These are phyloP conservation scores for Xylaria arbuscula DNA, from an alignment of 2,329 filamentous ascomycete genomes.

Conservation along the genomic window DNA sequence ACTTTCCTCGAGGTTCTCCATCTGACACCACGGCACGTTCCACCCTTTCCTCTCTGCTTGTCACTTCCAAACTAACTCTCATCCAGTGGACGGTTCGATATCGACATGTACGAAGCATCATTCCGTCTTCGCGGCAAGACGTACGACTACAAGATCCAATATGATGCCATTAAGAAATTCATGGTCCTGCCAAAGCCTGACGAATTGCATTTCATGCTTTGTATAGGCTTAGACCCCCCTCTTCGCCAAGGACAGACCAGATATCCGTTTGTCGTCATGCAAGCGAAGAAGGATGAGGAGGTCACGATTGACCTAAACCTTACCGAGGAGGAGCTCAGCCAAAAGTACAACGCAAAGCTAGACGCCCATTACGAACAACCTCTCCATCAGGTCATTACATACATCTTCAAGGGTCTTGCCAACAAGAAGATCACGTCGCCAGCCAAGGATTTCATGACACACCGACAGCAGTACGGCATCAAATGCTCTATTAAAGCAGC, in stretches of 20 bases:
- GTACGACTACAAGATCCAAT: constrained; percentile 99
- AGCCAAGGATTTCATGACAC: constrained; percentile 92
- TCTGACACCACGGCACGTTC: constrained; percentile 83
- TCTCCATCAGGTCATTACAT: constrained; percentile 90
- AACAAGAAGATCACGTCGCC: constrained; percentile 96
- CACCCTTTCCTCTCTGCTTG: not conserved
- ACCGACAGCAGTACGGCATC: constrained; percentile 93
- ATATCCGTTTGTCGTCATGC: constrained; percentile 99
- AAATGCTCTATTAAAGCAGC: constrained; percentile 99
- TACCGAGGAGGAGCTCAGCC: constrained; percentile 85
- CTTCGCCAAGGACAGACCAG: constrained; percentile 96
- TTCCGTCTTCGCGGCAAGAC: constrained; percentile 98
- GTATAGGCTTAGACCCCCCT: constrained; percentile 92
- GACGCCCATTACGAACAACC: constrained; percentile 92
- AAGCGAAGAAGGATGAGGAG: constrained; percentile 97
- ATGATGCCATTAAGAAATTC: constrained; percentile 97
- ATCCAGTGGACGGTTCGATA: constrained; percentile 94
- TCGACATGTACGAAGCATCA: constrained; percentile 98
- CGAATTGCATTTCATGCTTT: constrained; percentile 94
- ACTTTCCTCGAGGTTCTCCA: constrained; percentile 97
- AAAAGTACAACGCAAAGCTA: constrained; percentile 89
- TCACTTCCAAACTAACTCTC: constrained; percentile 27
- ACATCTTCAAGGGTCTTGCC: constrained; percentile 93
- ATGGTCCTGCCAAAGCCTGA: constrained; percentile 99
- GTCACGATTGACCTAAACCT: constrained; percentile 97